Conservation (phyloP, 306 rosid species). For the Morella rubra region DNA sequence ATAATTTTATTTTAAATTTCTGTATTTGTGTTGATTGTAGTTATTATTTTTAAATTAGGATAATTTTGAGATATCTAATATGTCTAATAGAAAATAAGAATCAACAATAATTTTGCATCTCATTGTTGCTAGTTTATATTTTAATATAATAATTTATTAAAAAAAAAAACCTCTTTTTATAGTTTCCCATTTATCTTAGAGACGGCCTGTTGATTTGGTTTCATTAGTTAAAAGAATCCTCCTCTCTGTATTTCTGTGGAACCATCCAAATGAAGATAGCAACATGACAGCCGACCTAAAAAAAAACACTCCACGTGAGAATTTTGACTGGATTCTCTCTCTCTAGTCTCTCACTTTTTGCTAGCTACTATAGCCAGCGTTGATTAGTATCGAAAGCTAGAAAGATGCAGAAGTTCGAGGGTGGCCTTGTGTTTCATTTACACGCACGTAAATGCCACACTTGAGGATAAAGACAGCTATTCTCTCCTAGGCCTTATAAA, state of each 20-base stretch:
- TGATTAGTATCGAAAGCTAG: conserved; percentile 4
- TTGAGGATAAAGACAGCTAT: conserved; percentile 41
- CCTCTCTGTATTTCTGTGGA: neutral
- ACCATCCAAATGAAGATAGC: conserved; percentile 26
- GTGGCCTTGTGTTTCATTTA: conserved; percentile 35
- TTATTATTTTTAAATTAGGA: no score
- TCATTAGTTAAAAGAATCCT: neutral
- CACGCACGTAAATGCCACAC: conserved; percentile 4
- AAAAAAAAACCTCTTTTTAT: no score
- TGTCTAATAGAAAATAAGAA: no score
- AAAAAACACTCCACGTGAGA: conserved; percentile 8
- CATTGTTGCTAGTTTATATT: no score
- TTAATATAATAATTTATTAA: no score
- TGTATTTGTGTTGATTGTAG: no score
- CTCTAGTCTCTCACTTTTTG: neutral
- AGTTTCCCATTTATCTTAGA: no score
- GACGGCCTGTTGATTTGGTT: neutral
- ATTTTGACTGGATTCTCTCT: neutral
- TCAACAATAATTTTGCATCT: no score
- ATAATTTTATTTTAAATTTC: no score
- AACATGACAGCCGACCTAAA: neutral
- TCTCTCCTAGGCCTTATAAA: conserved; percentile 35
- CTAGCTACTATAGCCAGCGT: neutral
- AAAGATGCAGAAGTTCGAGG: conserved; percentile 24
- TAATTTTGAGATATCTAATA: no score